A percentile compares a stretch with the other conserved stretches of the same genome.
These are phyloP conservation scores for Neurospora sp. DNA, from an alignment of 495 filamentous ascomycete genomes.

Conservation along the genomic window DNA sequence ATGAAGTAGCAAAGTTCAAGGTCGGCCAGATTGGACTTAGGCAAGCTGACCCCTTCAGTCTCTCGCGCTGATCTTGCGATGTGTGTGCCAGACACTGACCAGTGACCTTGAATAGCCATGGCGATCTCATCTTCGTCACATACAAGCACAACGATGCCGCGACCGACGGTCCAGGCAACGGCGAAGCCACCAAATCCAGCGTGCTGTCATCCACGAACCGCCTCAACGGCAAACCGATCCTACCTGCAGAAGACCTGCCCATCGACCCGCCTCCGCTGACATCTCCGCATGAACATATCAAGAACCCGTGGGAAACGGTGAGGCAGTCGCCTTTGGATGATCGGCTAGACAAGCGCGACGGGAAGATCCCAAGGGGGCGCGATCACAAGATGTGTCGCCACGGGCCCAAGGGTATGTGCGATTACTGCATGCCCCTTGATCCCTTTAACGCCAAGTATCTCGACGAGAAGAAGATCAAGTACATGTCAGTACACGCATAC, in stretches of 20 bases:
- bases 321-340: constrained; percentile 81
- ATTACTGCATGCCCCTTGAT: constrained; percentile 97
- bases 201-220: constrained; percentile 40
- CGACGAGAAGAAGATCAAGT: constrained; percentile 94
- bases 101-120: constrained; percentile 49
- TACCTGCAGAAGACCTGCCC: constrained; percentile 55
- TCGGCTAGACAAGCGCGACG: constrained; percentile 75
- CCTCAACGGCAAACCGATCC: constrained; percentile 70
- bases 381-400: constrained; percentile 91
- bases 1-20: constrained; percentile 53
- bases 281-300: constrained; percentile 53
- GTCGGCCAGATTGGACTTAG: constrained; percentile 61
- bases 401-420: constrained; percentile 95
- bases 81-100: constrained; percentile 6
- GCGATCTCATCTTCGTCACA: constrained; percentile 77
- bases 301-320: constrained; percentile 90
- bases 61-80: background rate
- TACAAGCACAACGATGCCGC: constrained; percentile 46
- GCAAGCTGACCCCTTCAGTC: constrained; percentile 30
- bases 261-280: constrained; percentile 46
- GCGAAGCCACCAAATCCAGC: constrained; percentile 29
- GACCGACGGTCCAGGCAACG: constrained; percentile 20
- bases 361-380: constrained; percentile 70
- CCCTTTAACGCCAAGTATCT: constrained; percentile 84
- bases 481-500: constrained; percentile 91